Evolutionary conservation across 2,329 filamentous ascomycete genomes (phyloP), one percentile per base, ranked within the genome.

Genomic region (Whalleya microplaca): DNA sequence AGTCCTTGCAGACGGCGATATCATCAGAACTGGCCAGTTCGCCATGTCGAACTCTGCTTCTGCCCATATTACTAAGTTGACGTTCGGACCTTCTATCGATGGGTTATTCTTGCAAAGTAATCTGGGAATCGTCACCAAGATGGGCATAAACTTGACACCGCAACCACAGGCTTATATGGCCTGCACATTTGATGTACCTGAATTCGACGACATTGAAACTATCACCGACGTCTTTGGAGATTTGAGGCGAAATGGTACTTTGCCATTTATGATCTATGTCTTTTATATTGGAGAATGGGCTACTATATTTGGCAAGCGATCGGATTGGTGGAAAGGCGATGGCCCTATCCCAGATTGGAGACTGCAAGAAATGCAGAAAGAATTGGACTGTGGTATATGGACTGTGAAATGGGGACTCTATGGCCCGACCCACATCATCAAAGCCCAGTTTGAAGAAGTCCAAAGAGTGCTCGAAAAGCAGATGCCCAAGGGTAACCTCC

Each of bases 91-190:
- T 4, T 72, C 72, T 1, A 69, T 77, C 41, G 76, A 78, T 47
- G 78, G 78, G 0, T 73, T 84, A 2, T 84, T 84, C 64, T 68
- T 79, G 1, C 80, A 84, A 63, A 78, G 75, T 14, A 83, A 81
- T 53, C 71, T 84, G 6, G 82, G 81, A 2, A 78, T 84, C 21
- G 79, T 84, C 4, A 81, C 79, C 3, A 84, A 84, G 64, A 78
- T 85, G 72, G 80, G 80, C 0, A 74, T 84, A 49, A 72, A 70
- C 62, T 55, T 76, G 48, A 73, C 70, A 12, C 72, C 72, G 3
- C 72, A 74, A 54, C 74, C 78, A 5, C 73, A 79, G 58, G 76
- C 77, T 0, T 80, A 72, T 65, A 77, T 80, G 75, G 73, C 74
- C 0, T 80, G 77, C 63, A 69, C 72, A 9, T 78, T 80, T 51